Conservation (phyloP, 2,329 filamentous ascomycete genomes). For the Xylaria sp. region DNA sequence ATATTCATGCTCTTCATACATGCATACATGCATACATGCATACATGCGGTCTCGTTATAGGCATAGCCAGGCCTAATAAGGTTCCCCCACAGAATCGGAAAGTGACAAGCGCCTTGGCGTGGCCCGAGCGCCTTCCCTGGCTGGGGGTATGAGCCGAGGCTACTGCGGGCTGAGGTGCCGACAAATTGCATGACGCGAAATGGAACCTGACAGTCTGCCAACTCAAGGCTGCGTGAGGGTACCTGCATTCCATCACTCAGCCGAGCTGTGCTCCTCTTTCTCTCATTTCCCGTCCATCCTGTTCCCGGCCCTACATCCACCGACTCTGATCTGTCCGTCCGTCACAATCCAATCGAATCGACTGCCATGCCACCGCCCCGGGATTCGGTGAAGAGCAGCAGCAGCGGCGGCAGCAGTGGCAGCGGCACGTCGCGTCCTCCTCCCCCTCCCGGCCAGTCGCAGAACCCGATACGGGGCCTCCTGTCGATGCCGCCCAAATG, state of each 20-base stretch:
- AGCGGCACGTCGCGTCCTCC: slow-evolving; percentile 28
- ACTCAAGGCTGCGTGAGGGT: background rate
- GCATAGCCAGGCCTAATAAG: too few relatives aligned
- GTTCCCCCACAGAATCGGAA: too few relatives aligned
- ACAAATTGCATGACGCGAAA: background rate
- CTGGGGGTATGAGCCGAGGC: background rate
- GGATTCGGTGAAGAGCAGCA: slow-evolving; percentile 25
- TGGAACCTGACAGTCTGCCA: too few relatives aligned
- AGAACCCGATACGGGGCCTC: slow-evolving; percentile 44
- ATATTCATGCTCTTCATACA: too few relatives aligned
- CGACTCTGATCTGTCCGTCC: background rate
- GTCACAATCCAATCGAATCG: background rate
- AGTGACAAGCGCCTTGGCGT: background rate
- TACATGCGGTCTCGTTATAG: too few relatives aligned
- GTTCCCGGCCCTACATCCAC: background rate
- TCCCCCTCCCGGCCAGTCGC: slow-evolving; percentile 20
- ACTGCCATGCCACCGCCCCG: slow-evolving; percentile 26
- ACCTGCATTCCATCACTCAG: background rate
- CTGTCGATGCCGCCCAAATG: slow-evolving; percentile 65
- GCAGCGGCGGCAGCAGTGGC: too few relatives aligned
- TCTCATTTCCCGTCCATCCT: background rate
- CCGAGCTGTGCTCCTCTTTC: background rate
- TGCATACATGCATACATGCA: too few relatives aligned
- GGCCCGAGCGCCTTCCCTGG: background rate
- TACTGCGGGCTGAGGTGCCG: background rate